Percentiles rank a stretch among this genome's conserved stretches.
Conservation (phyloP, 2,329 filamentous ascomycete species). For the Fusarium agapanthi region DNA sequence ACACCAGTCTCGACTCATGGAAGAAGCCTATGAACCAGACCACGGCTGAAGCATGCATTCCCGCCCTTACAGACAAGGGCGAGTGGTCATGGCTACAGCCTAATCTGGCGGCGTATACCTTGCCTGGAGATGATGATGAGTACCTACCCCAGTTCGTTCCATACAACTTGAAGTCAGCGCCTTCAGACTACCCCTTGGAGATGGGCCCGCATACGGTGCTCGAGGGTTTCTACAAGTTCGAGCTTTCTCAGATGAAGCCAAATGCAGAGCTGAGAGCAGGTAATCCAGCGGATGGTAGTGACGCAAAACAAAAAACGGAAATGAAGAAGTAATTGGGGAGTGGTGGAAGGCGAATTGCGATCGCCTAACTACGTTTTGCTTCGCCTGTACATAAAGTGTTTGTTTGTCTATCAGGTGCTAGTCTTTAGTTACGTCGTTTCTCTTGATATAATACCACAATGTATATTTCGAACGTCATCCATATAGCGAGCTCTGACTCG, state of each 20-base stretch:
- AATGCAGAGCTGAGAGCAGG: neutral
- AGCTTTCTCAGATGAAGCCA: neutral
- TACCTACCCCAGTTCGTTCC: neutral
- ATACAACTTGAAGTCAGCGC: neutral
- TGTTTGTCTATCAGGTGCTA: neutral
- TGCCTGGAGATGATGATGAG: neutral
- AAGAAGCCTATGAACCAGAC: neutral
- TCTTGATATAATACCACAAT: neutral
- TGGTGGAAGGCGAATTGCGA: fast-evolving
- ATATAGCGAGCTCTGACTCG: too few species aligned
- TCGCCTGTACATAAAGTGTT: neutral
- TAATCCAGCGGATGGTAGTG: neutral
- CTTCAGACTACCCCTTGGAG: neutral
- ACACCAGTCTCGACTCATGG: neutral
- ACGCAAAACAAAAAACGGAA: neutral
- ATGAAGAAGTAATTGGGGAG: neutral
- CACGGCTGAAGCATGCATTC: neutral
- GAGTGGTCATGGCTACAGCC: neutral
- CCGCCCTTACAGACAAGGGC: neutral
- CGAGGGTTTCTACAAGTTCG: neutral
- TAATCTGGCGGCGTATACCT: neutral
- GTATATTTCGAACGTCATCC: too few species aligned
- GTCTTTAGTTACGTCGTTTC: neutral
- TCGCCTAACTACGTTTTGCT: neutral
- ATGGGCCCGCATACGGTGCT: neutral